phyloP scores from a whole-genome alignment of 495 filamentous ascomycete genomes.

The Penicillium canescens region DNA sequence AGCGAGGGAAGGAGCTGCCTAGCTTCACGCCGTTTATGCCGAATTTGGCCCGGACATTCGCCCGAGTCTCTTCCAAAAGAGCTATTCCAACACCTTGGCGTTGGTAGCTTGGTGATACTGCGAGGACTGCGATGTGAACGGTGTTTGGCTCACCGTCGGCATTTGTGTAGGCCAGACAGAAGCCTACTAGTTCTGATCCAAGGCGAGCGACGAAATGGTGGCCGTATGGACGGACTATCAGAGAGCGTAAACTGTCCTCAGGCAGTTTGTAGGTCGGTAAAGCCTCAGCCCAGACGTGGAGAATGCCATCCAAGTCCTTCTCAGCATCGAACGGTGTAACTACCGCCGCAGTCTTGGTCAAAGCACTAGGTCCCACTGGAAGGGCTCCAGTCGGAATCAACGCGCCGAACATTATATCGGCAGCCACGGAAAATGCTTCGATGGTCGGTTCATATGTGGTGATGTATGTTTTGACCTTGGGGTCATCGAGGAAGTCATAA shows the following conservation, averaged over 20 bases:
- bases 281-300: conserved; percentile 37
- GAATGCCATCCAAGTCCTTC: conserved; percentile 33
- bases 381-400: conserved; percentile 32
- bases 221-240: conserved; percentile 28
- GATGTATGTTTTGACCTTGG: conserved; percentile 44
- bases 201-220: conserved; percentile 40
- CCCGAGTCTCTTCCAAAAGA: conserved; percentile 35
- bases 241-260: conserved; percentile 19
- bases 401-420: conserved; percentile 42
- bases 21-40: conserved; percentile 28
- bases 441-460: conserved; percentile 49
- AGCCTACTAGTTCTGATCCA: conserved; percentile 34
- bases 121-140: conserved; percentile 41
- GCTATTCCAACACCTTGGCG: conserved; percentile 44
- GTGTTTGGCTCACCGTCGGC: conserved; percentile 21
- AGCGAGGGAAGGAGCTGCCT: conserved; percentile 48
- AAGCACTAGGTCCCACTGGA: conserved; percentile 30
- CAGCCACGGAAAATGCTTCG: conserved; percentile 45
- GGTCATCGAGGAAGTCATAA: conserved; percentile 48
- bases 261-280: conserved; percentile 44
- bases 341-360: conserved; percentile 15
- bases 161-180: conserved; percentile 43
- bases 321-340: conserved; percentile 20
- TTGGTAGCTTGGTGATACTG: conserved; percentile 40
- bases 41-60: conserved; percentile 29